Conservation (phyloP, 495 filamentous ascomycete genomes). For the Penicillium paradoxum region DNA sequence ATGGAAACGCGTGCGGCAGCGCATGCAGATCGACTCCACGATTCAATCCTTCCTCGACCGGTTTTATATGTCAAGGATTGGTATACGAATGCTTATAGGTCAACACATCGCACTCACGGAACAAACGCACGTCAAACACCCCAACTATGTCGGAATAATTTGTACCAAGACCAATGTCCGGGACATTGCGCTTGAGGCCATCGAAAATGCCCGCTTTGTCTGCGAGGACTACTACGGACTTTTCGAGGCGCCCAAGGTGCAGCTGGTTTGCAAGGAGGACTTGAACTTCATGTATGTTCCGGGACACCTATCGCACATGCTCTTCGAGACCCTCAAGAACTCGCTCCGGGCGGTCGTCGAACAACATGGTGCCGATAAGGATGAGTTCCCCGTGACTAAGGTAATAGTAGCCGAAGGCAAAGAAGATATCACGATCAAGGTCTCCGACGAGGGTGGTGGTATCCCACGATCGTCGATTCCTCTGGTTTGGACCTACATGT, state of each 20-base stretch:
- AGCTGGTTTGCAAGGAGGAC: slow-evolving; percentile 89
- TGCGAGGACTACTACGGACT: slow-evolving; percentile 98
- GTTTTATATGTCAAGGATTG: slow-evolving; percentile 99
- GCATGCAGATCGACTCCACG: slow-evolving; percentile 96
- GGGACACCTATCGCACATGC: slow-evolving; percentile 95
- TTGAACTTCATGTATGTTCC: slow-evolving; percentile 99
- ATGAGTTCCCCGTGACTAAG: slow-evolving; percentile 93
- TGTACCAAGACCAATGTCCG: slow-evolving; percentile 96
- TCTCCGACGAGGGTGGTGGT: slow-evolving; percentile 93
- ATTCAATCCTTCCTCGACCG: slow-evolving; percentile 96
- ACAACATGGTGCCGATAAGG: slow-evolving; percentile 87
- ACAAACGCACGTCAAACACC: slow-evolving; percentile 79
- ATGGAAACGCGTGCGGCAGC: slow-evolving; percentile 92
- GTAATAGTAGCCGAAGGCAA: slow-evolving; percentile 95
- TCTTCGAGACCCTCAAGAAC: slow-evolving; percentile 99
- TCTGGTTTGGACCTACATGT: slow-evolving; percentile 99
- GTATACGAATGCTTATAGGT: slow-evolving; percentile 97
- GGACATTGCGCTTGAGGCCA: slow-evolving; percentile 94
- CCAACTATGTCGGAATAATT: slow-evolving; percentile 94
- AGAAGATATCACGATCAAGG: slow-evolving; percentile 98
- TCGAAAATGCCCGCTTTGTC: slow-evolving; percentile 96
- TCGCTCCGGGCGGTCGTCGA: slow-evolving; percentile 95
- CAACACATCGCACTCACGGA: slow-evolving; percentile 97
- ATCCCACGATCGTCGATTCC: slow-evolving; percentile 89
- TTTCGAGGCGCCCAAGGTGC: slow-evolving; percentile 94